Evolutionary conservation across 73 alveolate species (phyloP).

Genomic region (Paramecium sexaurelia): DNA sequence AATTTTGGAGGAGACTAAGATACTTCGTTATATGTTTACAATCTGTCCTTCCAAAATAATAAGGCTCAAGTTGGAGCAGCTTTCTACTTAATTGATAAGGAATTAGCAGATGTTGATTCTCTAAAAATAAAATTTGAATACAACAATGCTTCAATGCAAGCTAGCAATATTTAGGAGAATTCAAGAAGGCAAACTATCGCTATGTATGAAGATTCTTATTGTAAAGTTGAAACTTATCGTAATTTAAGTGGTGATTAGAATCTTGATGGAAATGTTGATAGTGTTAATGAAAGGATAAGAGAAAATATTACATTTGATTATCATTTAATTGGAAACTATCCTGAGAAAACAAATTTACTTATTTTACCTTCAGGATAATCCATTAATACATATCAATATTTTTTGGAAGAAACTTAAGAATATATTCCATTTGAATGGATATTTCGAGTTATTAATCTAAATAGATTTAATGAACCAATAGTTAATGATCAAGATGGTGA

Average conservation of each 20-base stretch:
- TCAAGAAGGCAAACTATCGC: constrained; percentile 4
- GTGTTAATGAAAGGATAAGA: background rate
- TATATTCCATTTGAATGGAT: constrained; percentile 20
- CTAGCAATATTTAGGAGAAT: background rate
- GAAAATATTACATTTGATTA: background rate
- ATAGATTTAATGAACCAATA: constrained; percentile 8
- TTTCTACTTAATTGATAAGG: background rate
- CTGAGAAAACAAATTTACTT: background rate
- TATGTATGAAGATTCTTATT: background rate
- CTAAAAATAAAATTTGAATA: background rate
- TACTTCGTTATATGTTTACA: background rate
- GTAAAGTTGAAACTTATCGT: background rate
- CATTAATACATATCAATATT: background rate
- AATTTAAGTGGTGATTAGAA: background rate
- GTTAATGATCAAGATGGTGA: background rate
- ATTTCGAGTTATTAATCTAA: constrained; percentile 33
- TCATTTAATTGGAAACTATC: background rate
- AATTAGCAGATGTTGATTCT: background rate
- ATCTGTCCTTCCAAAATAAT: background rate
- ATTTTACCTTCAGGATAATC: constrained; percentile 48
- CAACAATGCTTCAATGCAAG: background rate
- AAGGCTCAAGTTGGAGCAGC: constrained; percentile 49
- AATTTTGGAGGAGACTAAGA: background rate
- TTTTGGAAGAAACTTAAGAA: background rate
- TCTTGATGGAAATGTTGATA: background rate